phyloP scores from a whole-genome alignment of 371 early-diverging fungal species.

The Mucor racemosus region DNA sequence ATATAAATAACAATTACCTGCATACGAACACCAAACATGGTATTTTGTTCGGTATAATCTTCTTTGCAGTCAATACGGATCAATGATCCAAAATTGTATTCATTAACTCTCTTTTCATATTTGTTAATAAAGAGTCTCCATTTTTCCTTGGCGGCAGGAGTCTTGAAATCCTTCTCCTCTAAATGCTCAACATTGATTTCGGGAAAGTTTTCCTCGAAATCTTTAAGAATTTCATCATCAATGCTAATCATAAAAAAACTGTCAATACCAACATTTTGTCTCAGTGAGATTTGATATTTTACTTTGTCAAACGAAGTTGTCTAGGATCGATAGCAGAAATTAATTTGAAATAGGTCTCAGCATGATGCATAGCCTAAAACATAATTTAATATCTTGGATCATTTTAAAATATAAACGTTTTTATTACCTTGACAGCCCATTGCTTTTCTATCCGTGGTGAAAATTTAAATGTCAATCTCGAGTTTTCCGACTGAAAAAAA shows the following conservation, averaged over 20 bases:
- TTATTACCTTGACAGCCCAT: conserved; percentile 84
- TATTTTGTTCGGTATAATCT: conserved; percentile 84
- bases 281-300: conserved; percentile 8
- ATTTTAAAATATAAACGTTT: background rate
- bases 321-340: conserved; percentile 68
- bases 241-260: conserved; percentile 45
- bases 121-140: conserved; percentile 87
- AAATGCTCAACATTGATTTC: conserved; percentile 67
- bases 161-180: conserved; percentile 79
- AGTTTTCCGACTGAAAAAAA: background rate
- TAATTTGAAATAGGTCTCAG: conserved; percentile 89
- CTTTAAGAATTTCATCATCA: conserved; percentile 83
- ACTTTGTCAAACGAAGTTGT: conserved; percentile 82
- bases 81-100: conserved; percentile 92
- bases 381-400: conserved; percentile 2
- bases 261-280: too few relatives aligned
- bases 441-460: conserved; percentile 69
- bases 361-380: conserved; percentile 83
- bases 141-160: conserved; percentile 78
- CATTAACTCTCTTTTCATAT: conserved; percentile 84
- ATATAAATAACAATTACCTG: conserved; percentile 35
- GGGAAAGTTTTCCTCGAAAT: conserved; percentile 77
- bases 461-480: background rate
- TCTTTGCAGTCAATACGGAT: conserved; percentile 76
- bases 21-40: conserved; percentile 79